These are phyloP conservation scores for Nemania diffusa DNA, from an alignment of 2,329 filamentous ascomycete genomes.

Conservation along the genomic window DNA sequence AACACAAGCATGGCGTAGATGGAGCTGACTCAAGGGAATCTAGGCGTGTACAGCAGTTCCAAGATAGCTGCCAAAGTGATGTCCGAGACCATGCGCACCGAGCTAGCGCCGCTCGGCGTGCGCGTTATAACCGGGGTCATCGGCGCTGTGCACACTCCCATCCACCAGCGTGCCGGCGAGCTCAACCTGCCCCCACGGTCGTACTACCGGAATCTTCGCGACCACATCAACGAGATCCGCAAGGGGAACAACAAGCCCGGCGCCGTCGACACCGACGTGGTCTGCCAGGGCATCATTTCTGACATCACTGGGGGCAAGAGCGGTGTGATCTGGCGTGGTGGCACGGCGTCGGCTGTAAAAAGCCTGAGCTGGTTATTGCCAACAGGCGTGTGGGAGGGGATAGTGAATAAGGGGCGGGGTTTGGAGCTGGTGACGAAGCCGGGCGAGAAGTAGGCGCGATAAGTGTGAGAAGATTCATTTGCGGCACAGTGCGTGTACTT, in stretches of 20 bases:
- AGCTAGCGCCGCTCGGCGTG: conserved; percentile 21
- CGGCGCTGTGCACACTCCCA: conserved; percentile 32
- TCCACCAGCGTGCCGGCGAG: conserved; percentile 30
- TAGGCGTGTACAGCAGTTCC: conserved; percentile 21
- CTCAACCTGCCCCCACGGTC: background rate
- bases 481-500: no score
- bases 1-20: background rate
- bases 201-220: conserved; percentile 3
- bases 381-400: background rate
- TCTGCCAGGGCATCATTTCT: background rate
- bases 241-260: conserved; percentile 6
- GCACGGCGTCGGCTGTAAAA: background rate
- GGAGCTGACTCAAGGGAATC: background rate
- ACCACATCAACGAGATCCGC: conserved; percentile 10
- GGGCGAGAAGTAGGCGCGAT: no score
- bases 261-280: background rate
- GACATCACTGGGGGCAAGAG: conserved; percentile 6
- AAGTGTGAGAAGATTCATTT: no score
- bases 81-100: conserved; percentile 17
- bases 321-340: conserved; percentile 14
- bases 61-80: conserved; percentile 14
- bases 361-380: conserved; percentile 3
- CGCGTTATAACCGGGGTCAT: conserved; percentile 25
- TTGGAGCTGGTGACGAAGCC: background rate
- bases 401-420: conserved; percentile 16